phyloP scores from a whole-genome alignment of 441 rosid species.

The Cnidoscolus chayamansa region DNA sequence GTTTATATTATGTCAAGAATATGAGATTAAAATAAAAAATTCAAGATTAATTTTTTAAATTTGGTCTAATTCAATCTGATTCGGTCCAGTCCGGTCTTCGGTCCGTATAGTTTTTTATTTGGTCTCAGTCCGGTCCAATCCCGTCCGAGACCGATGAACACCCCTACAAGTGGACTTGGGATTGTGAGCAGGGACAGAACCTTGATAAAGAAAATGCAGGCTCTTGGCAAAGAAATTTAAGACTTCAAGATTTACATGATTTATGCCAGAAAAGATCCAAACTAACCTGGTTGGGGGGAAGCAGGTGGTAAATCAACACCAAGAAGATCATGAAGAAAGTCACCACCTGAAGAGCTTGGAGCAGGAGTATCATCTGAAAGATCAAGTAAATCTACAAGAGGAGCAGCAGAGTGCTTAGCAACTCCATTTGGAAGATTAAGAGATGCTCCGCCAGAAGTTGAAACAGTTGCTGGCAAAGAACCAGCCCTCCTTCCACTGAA shows the following conservation, averaged over 20 bases:
- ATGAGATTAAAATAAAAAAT: too few species aligned
- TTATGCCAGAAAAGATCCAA: constrained; percentile 19
- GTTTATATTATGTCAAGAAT: too few species aligned
- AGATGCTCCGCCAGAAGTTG: constrained; percentile 54
- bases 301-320: constrained; percentile 64
- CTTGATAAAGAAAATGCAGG: neutral
- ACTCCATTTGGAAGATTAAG: constrained; percentile 86
- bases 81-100: too few species aligned
- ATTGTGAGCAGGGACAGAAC: neutral
- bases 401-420: constrained; percentile 67
- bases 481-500: constrained; percentile 85
- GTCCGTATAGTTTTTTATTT: too few species aligned
- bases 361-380: constrained; percentile 78
- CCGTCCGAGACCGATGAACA: too few species aligned
- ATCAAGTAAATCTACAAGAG: constrained; percentile 88
- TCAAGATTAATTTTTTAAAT: too few species aligned
- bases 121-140: too few species aligned
- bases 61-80: too few species aligned
- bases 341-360: constrained; percentile 75
- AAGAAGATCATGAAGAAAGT: constrained; percentile 92
- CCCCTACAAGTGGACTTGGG: too few species aligned
- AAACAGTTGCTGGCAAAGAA: constrained; percentile 61
- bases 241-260: constrained; percentile 12
- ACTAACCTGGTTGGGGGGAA: constrained; percentile 65
- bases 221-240: neutral